Base-by-base conservation (phyloP, 768 basidiomycete genomes). In the Pleurotus citrinopileatus region DNA sequence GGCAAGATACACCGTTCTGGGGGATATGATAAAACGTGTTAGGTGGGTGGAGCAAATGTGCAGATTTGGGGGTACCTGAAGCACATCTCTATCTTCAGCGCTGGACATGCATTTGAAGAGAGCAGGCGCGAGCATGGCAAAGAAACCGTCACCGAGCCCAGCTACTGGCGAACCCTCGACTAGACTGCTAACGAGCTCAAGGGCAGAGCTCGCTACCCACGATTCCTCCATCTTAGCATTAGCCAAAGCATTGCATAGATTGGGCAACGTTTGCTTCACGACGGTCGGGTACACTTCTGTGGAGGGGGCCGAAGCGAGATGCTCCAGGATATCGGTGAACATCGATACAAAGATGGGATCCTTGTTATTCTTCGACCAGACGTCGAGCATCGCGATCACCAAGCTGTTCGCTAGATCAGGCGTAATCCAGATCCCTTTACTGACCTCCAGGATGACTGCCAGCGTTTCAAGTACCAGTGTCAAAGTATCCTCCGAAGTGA, bases 271-370 rank as follows among this genome's bases (percentile, higher is more conserved):
- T 54, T 82, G 76, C 55, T 83, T 80, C 19, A 92, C 82, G 4
- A 95, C 83, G 1, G 82, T 75, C 55, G 87, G 77, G 61, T 94
- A 91, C 20, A 92, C 76, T 2, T 80, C 80, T 0, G 73, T 68
- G 2, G 79, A 70, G 0, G 81, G 68, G 1, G 89, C 83, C 3
- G 79, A 70, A 4, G 91, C 81, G 23, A 97, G 78, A 3, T 84
- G 79, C 25, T 78, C 74, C 53, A 96, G 73, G 42, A 96, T 83
- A 63, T 96, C 93, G 37, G 86, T 83, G 44, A 95, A 77, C 45
- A 94, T 85, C 1, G 92, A 91, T 19, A 91, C 77, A 64, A 95
- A 85, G 52, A 98, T 84, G 0, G 94, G 95, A 71, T 99, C 97
- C 75, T 87, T 91, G 62, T 83, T 89, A 58, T 92, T 94, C 65